Base-by-base conservation (phyloP, 2,329 filamentous ascomycete species). In the Aureobasidium sp. region DNA sequence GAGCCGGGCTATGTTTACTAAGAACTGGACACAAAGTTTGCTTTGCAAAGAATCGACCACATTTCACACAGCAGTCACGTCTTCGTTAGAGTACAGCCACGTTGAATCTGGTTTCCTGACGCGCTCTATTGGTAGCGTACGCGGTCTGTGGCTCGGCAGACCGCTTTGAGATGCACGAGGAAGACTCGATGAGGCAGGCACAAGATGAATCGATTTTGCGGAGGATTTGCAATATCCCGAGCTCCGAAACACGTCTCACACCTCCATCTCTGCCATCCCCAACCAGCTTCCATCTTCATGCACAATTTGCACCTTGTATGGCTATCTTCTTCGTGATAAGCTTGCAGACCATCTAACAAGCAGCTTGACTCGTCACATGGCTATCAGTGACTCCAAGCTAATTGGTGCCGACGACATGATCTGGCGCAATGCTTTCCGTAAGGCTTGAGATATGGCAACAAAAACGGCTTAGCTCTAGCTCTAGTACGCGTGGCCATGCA, bases 401-500 rank as follows among this genome's bases (percentile, higher is more conserved):
- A 13, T 43, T 17, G 25, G 7, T 23, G 37, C 27, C 35, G 23
- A 53, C 33, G 33, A 38, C 35, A 8, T 27, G 46, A 53, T 33
- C 49, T 43, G 38, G 51, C 51, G 51, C 51, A 55, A 43, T 54
- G 50, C 25, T n/a, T 15, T 33, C 1, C 27, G 29, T 10, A 29
- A 43, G 35, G 49, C 47, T 37, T 23, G 7, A 8, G 50, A 25
- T 55, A 55, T 55, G 51, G 38, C 38, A 23, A 43, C 17, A 38
- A 31, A 27, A 29, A 42, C 11, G 50, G 51, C 51, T 55, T 55
- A 37, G 51, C 37, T 33, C 40, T 15, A 21, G 15, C n/a, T 19
- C 13, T 53, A 23, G 49, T 53, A 55, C 51, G 51, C 51, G 51
- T 37, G 51, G 51, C 51, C 51, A 31, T 10, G 38, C 37, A 42